Conservation (phyloP, 2,329 filamentous ascomycete genomes). For the Monilinia laxa region DNA sequence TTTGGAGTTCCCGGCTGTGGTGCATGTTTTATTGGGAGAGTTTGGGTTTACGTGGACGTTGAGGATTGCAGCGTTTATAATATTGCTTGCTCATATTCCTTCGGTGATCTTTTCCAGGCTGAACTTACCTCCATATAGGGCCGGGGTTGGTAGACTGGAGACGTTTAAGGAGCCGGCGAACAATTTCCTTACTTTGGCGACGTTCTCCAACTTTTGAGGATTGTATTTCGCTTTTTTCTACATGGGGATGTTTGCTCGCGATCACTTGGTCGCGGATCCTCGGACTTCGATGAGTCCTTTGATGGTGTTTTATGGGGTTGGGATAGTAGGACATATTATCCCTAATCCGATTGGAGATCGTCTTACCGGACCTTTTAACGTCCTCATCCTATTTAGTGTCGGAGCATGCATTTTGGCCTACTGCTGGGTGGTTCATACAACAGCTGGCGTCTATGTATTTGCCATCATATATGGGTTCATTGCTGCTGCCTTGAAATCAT, state of each 20-base stretch:
- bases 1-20: too few species aligned
- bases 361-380: too few species aligned
- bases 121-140: not conserved
- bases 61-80: constrained; percentile 23
- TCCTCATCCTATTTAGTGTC: not conserved
- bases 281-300: not conserved
- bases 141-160: not conserved
- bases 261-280: not conserved
- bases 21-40: not conserved
- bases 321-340: too few species aligned
- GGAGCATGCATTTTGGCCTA: not conserved
- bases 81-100: not conserved
- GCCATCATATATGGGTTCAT: not conserved
- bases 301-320: not conserved
- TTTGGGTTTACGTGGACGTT: constrained; percentile 38
- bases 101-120: not conserved
- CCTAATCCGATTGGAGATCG: too few species aligned
- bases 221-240: constrained; percentile 2
- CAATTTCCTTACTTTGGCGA: not conserved
- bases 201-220: not conserved
- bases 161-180: not conserved
- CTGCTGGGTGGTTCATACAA: too few species aligned
- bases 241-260: not conserved
- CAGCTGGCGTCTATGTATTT: too few species aligned
- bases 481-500: not conserved